A percentile compares a stretch with the other conserved stretches of the same genome.
phyloP scores from a whole-genome alignment of 495 filamentous ascomycete genomes.

The Trichoderma erinaceum region DNA sequence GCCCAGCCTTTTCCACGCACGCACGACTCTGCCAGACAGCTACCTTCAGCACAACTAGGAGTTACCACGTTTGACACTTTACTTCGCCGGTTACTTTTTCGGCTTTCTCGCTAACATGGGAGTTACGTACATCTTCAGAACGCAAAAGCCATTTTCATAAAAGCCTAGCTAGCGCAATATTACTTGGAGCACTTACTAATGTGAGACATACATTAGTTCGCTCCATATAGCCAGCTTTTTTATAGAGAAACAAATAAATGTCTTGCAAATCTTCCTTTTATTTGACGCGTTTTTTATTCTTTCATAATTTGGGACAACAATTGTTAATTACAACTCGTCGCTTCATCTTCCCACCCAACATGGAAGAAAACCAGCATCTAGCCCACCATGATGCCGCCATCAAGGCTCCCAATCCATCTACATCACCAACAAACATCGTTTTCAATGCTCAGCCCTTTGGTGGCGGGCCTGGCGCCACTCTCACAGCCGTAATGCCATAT shows the following conservation, averaged over 20 bases:
- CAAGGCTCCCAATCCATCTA: neutral
- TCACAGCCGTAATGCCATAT: neutral
- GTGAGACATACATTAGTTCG: neutral
- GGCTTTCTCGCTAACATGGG: too few relatives aligned
- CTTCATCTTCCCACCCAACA: neutral
- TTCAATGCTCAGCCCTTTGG: conserved; percentile 1
- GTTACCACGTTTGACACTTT: too few relatives aligned
- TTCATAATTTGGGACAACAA: neutral
- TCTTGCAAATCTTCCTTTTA: neutral
- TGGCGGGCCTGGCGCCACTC: neutral
- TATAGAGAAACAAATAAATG: neutral
- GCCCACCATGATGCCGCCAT: neutral
- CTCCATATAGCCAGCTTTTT: neutral
- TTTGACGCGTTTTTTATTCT: neutral
- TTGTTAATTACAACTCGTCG: neutral
- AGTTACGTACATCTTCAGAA: too few relatives aligned
- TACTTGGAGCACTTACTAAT: neutral
- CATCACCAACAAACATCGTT: neutral
- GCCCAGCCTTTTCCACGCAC: too few relatives aligned
- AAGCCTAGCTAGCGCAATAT: neutral
- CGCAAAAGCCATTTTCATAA: too few relatives aligned
- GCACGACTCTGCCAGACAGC: too few relatives aligned
- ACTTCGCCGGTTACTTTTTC: too few relatives aligned
- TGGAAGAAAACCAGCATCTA: neutral
- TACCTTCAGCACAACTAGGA: too few relatives aligned